Evolutionary conservation across 1,284 basidiomycete species (phyloP).

Genomic region (Irpex sp.): DNA sequence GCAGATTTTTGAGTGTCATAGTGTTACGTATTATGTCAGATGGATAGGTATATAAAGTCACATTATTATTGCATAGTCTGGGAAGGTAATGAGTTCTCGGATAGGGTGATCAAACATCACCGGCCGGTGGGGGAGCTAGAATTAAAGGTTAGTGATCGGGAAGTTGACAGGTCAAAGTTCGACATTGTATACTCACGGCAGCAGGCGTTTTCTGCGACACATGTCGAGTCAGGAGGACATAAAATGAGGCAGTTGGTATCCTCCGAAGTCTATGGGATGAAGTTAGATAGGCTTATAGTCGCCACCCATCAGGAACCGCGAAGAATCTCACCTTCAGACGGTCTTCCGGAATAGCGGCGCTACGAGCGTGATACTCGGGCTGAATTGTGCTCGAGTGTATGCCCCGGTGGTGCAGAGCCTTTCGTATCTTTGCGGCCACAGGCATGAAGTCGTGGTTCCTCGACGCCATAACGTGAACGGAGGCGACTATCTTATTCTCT

Average conservation of each 20-base stretch:
- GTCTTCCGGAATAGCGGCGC: slow-evolving; percentile 37
- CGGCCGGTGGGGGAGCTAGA: neutral
- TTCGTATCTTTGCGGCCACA: slow-evolving; percentile 81
- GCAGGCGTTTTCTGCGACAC: slow-evolving; percentile 68
- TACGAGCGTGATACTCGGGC: slow-evolving; percentile 62
- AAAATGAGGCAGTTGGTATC: slow-evolving; percentile 35
- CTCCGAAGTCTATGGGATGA: slow-evolving; percentile 34
- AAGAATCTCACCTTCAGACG: slow-evolving; percentile 40
- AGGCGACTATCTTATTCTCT: slow-evolving; percentile 89
- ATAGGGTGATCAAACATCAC: neutral
- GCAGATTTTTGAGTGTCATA: slow-evolving; percentile 26
- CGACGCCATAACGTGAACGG: slow-evolving; percentile 90
- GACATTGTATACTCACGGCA: slow-evolving; percentile 63
- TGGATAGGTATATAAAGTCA: neutral
- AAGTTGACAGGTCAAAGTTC: neutral
- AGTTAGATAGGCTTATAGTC: slow-evolving; percentile 20
- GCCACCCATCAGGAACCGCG: neutral
- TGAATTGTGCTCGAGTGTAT: slow-evolving; percentile 95
- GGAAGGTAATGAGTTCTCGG: neutral
- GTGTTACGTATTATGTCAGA: neutral
- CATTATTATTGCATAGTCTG: neutral
- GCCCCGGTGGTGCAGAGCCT: slow-evolving; percentile 83
- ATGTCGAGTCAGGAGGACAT: slow-evolving; percentile 60
- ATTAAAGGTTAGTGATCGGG: neutral
- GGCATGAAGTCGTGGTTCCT: slow-evolving; percentile 87